A percentile compares a stretch with the other conserved stretches of the same genome.
These are phyloP conservation scores for Malassezia furfur DNA, from an alignment of 1,284 basidiomycete species.

Conservation along the genomic window DNA sequence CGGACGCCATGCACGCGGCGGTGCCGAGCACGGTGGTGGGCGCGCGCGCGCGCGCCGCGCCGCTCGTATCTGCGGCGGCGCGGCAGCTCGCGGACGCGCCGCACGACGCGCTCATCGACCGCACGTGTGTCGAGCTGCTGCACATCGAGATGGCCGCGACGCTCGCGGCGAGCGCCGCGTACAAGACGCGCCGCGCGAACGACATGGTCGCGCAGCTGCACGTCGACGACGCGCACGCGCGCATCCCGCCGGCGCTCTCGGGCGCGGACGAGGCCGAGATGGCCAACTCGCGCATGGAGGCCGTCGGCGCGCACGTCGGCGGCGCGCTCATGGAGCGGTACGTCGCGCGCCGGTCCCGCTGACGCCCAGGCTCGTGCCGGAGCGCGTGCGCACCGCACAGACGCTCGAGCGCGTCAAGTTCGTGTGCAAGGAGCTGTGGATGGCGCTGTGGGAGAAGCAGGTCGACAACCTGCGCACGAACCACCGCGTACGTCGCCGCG, in stretches of 20 bases:
- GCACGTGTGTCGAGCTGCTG: constrained; percentile 2
- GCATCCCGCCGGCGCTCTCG: constrained; percentile 9
- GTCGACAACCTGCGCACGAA: constrained; percentile 91
- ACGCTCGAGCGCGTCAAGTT: constrained; percentile 88
- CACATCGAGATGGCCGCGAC: constrained; percentile 5
- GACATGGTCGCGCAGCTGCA: constrained; percentile 12
- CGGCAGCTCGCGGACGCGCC: not conserved
- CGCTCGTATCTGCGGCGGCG: not conserved
- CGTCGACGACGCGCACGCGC: constrained; percentile 6
- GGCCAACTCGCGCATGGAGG: constrained; percentile 62
- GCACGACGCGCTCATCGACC: constrained; percentile 1
- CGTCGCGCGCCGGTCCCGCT: constrained; percentile 42
- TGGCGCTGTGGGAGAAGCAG: constrained; percentile 77
- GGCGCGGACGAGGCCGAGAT: constrained; percentile 45
- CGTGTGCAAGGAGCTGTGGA: constrained; percentile 91
- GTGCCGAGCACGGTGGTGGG: not conserved
- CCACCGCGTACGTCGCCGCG: constrained; percentile 59
- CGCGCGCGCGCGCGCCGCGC: not conserved
- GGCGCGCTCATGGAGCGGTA: constrained; percentile 75
- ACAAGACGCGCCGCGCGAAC: constrained; percentile 9
- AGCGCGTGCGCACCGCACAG: constrained; percentile 65
- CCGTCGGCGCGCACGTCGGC: constrained; percentile 76
- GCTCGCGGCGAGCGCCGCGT: constrained; percentile 7
- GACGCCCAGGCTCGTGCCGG: constrained; percentile 59
- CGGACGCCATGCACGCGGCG: constrained; percentile 3